Percentiles rank a stretch among this genome's conserved stretches.
phyloP scores from a whole-genome alignment of 805 yeast species.

The Ogataea methanolica region DNA sequence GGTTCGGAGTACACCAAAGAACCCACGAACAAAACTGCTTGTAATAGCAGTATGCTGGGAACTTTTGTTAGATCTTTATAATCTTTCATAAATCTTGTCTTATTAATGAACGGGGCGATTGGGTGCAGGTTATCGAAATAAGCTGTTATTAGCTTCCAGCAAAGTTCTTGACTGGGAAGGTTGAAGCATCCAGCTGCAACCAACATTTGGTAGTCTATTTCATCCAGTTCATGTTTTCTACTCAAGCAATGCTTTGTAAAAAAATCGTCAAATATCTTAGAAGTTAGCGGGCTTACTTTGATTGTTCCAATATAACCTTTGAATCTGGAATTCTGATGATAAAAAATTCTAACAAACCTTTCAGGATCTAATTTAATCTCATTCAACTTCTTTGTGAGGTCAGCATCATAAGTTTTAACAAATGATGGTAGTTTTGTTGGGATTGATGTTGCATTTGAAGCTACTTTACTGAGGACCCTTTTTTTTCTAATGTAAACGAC shows the following conservation, averaged over 20 bases:
- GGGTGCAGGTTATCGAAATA: constrained; percentile 66
- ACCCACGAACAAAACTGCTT: constrained; percentile 62
- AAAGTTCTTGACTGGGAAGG: constrained; percentile 54
- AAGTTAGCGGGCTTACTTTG: constrained; percentile 5
- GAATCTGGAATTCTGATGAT: constrained; percentile 5
- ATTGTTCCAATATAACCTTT: constrained; percentile 25
- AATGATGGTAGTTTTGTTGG: constrained; percentile 17
- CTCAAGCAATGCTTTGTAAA: constrained; percentile 4
- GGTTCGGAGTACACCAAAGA: constrained; percentile 54
- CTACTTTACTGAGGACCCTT: constrained; percentile 26
- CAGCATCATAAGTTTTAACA: constrained; percentile 4
- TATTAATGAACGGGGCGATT: constrained; percentile 59
- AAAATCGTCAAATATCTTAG: constrained; percentile 9
- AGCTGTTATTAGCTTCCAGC: constrained; percentile 54
- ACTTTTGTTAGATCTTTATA: constrained; percentile 54
- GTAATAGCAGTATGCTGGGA: constrained; percentile 56
- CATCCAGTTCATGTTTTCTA: constrained; percentile 17
- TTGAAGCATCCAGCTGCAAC: constrained; percentile 66
- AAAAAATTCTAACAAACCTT: constrained; percentile 2
- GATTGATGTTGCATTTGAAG: constrained; percentile 9
- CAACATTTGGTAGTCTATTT: constrained; percentile 57
- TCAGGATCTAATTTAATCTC: constrained; percentile 13
- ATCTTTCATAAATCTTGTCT: constrained; percentile 53
- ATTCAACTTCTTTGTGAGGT: constrained; percentile 2
- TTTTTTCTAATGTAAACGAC: constrained; percentile 55